Percentiles rank a stretch among this genome's conserved stretches.
Conservation (phyloP, 331 rosid species). For the Quercus phellos region DNA sequence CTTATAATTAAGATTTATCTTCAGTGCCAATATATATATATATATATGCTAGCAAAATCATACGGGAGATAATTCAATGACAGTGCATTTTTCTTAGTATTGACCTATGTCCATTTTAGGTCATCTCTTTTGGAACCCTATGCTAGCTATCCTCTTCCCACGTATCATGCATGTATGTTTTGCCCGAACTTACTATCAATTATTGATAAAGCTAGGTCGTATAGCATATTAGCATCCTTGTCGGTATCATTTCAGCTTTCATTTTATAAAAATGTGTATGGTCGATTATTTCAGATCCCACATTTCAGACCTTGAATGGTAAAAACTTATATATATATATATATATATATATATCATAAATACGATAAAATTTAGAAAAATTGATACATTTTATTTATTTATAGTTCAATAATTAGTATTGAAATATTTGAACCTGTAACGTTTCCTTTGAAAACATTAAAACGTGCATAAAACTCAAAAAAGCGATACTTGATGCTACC, state of each 20-base stretch:
- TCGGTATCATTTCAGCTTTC: not conserved
- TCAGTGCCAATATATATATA: not conserved
- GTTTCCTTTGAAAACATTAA: too few species aligned
- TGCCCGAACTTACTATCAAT: not conserved
- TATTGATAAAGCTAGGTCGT: not conserved
- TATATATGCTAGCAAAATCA: not conserved
- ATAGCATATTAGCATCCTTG: not conserved
- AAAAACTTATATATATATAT: too few species aligned
- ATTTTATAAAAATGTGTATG: not conserved
- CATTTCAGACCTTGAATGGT: too few species aligned
- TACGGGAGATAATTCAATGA: not conserved
- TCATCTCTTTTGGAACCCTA: not conserved
- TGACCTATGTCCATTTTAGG: not conserved
- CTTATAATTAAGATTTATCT: too few species aligned
- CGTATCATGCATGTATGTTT: not conserved
- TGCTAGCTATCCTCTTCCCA: not conserved
- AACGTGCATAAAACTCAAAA: not conserved
- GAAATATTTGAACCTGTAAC: too few species aligned
- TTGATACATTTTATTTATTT: too few species aligned
- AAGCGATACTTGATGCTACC: slow-evolving; percentile 13
- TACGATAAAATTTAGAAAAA: too few species aligned
- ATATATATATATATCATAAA: too few species aligned
- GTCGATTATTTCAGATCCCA: too few species aligned
- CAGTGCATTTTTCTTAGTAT: not conserved
- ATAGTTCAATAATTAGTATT: too few species aligned